Conservation (phyloP, 441 rosid genomes). For the Metrosideros polymorpha region DNA sequence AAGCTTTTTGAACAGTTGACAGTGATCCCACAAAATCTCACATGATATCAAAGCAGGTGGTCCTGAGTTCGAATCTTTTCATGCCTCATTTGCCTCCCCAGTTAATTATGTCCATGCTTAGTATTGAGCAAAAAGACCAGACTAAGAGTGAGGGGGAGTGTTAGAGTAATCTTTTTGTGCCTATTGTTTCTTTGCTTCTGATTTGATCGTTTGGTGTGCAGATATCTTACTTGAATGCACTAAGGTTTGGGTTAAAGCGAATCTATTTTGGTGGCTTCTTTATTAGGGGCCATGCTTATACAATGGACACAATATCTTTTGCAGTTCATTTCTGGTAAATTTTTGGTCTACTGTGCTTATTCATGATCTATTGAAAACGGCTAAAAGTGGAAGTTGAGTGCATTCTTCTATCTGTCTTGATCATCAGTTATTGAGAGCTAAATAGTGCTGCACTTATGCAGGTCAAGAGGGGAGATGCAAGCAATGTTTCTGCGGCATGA, state of each 20-base stretch:
- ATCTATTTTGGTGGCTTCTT: conserved; percentile 70
- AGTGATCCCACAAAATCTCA: no score
- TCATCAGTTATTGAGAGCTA: neutral
- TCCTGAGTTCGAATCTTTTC: no score
- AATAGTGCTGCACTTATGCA: conserved; percentile 8
- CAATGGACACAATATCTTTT: conserved; percentile 95
- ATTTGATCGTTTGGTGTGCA: neutral
- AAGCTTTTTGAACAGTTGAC: no score
- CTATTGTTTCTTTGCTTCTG: neutral
- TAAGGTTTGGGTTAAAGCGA: conserved; percentile 18
- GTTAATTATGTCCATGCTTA: no score
- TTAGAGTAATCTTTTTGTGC: no score
- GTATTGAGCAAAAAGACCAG: no score
- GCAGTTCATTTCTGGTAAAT: conserved; percentile 91
- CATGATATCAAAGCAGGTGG: no score
- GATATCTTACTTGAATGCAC: conserved; percentile 22
- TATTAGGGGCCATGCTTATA: conserved; percentile 86
- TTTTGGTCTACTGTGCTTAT: neutral
- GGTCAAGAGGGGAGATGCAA: conserved; percentile 94
- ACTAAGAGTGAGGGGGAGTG: no score
- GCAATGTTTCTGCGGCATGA: conserved; percentile 99
- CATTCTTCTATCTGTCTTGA: neutral
- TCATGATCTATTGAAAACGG: neutral
- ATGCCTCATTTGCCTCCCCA: no score
- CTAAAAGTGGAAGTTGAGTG: neutral